These are phyloP conservation scores for Nothopassalora personata DNA, from an alignment of 2,329 filamentous ascomycete species.

Conservation along the genomic window DNA sequence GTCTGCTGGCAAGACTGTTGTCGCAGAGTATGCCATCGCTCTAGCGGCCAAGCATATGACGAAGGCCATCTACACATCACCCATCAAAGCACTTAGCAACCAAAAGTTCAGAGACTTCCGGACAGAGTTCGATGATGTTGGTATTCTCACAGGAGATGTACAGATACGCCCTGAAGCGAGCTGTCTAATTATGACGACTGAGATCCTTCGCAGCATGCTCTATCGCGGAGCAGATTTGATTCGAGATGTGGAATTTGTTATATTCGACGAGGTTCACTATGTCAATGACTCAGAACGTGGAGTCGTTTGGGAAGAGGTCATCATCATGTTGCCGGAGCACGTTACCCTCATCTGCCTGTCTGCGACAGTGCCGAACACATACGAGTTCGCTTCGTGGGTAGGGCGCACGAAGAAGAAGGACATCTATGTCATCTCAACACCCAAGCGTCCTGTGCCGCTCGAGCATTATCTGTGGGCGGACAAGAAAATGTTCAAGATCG, in stretches of 20 bases:
- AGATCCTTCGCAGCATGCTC: conserved; percentile 96
- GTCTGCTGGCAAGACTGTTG: conserved; percentile 95
- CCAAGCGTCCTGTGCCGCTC: conserved; percentile 87
- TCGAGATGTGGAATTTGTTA: conserved; percentile 95
- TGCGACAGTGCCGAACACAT: conserved; percentile 92
- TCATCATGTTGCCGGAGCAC: conserved; percentile 98
- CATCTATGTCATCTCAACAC: conserved; percentile 97
- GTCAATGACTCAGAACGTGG: conserved; percentile 94
- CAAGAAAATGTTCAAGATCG: conserved; percentile 90
- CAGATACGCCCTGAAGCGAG: conserved; percentile 97
- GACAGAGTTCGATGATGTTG: conserved; percentile 85
- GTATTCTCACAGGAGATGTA: conserved; percentile 93
- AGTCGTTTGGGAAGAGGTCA: conserved; percentile 99
- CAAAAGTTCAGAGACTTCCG: conserved; percentile 98
- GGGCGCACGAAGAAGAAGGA: conserved; percentile 97
- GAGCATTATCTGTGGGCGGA: conserved; percentile 96
- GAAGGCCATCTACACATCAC: conserved; percentile 97
- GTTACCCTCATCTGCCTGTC: conserved; percentile 92
- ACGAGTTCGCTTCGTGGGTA: conserved; percentile 98
- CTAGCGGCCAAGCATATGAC: conserved; percentile 98
- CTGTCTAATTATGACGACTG: conserved; percentile 98
- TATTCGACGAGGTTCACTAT: conserved; percentile 98
- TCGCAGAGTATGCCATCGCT: conserved; percentile 96
- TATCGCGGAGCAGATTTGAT: conserved; percentile 95
- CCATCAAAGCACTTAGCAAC: conserved; percentile 96